phyloP scores from a whole-genome alignment of 805 yeast species.

The Sugiyamaella smithiae region DNA sequence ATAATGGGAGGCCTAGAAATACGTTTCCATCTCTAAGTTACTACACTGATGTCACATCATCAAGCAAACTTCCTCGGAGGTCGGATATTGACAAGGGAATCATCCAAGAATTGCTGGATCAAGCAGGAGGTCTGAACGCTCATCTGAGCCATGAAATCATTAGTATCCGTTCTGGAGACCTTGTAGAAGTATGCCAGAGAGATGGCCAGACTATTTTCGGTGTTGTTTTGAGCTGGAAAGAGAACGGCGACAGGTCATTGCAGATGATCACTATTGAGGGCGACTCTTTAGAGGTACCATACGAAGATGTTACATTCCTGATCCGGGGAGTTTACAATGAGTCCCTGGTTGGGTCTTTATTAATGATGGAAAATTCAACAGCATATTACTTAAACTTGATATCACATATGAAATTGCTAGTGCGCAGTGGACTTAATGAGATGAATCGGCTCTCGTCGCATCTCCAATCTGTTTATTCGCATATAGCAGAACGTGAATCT shows the following conservation, averaged over 20 bases:
- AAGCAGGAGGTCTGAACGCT: neutral
- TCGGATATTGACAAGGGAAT: neutral
- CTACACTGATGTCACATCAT: slow-evolving; percentile 1
- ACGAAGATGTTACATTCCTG: slow-evolving; percentile 1
- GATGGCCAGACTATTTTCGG: slow-evolving; percentile 18
- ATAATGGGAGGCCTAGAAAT: slow-evolving; percentile 13
- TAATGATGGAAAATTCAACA: neutral
- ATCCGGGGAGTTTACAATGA: slow-evolving; percentile 7
- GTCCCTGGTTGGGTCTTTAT: neutral
- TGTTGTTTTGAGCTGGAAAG: slow-evolving; percentile 3
- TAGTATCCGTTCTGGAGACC: slow-evolving; percentile 12
- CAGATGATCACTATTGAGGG: slow-evolving; percentile 14
- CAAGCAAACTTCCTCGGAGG: neutral
- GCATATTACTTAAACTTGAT: neutral
- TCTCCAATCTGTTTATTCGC: slow-evolving; percentile 6
- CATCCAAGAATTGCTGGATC: neutral
- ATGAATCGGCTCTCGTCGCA: slow-evolving; percentile 3
- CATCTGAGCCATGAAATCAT: slow-evolving; percentile 2
- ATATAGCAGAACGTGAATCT: neutral
- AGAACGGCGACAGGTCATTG: neutral
- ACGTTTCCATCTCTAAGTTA: slow-evolving; percentile 5
- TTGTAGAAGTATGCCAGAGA: slow-evolving; percentile 13
- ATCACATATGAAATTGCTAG: slow-evolving; percentile 6
- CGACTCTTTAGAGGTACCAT: neutral
- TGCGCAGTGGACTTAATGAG: slow-evolving; percentile 4